Base-by-base conservation (phyloP, 495 filamentous ascomycete species). In the Penicillium chermesinum region DNA sequence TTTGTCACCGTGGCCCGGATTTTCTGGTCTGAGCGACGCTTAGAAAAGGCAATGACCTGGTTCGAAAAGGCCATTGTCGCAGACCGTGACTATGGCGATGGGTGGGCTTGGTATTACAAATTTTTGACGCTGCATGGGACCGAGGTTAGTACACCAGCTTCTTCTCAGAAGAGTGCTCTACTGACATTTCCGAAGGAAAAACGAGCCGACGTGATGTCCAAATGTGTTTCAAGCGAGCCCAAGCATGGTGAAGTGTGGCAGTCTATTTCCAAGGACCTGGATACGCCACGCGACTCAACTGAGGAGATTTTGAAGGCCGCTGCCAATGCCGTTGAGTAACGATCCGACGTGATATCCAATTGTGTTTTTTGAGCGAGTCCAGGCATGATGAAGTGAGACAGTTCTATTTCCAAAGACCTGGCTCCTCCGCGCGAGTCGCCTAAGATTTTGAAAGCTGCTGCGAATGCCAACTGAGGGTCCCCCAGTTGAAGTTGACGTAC, bases 71-170 rank as follows among this genome's bases (percentile, higher is more conserved):
- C 93, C 3, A 83, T 95, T 44, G 67, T 95, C 44, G 73, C 89
- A 10, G 88, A 97, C 57, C 77, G 82, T 19, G 91, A 96, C 63
- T 65, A 83, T 22, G 93, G 94, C 25, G 93, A 98, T 71, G 89
- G 84, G 5, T 98, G 93, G 93, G 93, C 89, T 33, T 98, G 91
- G 91, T 98, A 96, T 58, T 93, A 86, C 66, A 94, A 91, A 67
- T 98, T 96, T 60, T 61, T 96, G 55, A 48, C 78, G 51, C 84
- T 93, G 76, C 89, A 98, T 72, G 94, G 94, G 4, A 95, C 87
- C 19, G 86, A 83, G 57, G 75, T 77, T 52, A 47, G 70, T 62
- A 52, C n/a, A 15, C 12, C 1, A 18, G 15, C 0, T 30, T 7
- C 1, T 16, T 7, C 1, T 16, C 15, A 17, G 4, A 16, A 14